Conservation (phyloP, 768 basidiomycete species). For the Lentinula detonsa region DNA sequence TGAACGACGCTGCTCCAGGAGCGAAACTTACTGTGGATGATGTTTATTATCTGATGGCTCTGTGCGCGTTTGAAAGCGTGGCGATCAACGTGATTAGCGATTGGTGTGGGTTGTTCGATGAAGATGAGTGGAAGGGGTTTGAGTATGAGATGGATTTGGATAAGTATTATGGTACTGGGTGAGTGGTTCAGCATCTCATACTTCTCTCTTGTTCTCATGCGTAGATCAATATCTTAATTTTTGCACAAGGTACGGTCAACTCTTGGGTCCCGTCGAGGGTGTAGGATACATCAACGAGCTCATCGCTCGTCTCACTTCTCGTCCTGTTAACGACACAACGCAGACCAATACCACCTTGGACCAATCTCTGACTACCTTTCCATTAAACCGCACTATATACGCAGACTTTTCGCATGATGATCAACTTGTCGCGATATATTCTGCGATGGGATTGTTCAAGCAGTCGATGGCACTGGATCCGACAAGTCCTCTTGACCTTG, state of each 20-base stretch:
- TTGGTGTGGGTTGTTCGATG: conserved; percentile 70
- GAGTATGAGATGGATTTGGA: conserved; percentile 70
- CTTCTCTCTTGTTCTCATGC: not conserved
- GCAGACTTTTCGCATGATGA: conserved; percentile 87
- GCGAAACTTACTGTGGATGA: conserved; percentile 53
- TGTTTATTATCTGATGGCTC: conserved; percentile 52
- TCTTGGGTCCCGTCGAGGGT: conserved; percentile 70
- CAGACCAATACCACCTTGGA: conserved; percentile 76
- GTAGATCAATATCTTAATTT: not conserved
- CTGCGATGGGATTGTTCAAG: conserved; percentile 50
- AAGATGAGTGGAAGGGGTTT: conserved; percentile 56
- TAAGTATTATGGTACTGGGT: conserved; percentile 79
- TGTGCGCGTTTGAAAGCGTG: conserved; percentile 80
- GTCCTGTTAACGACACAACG: conserved; percentile 59
- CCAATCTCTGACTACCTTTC: conserved; percentile 59
- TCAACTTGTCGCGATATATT: conserved; percentile 74
- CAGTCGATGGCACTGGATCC: conserved; percentile 30
- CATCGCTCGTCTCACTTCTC: conserved; percentile 68
- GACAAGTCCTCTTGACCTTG: conserved; percentile 11
- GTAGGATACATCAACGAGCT: conserved; percentile 89
- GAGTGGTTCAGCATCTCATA: conserved; percentile 12
- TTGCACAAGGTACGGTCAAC: conserved; percentile 51
- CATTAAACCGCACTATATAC: conserved; percentile 57
- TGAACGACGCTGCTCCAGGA: conserved; percentile 59
- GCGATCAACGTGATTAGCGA: conserved; percentile 44